Evolutionary conservation across 1,284 basidiomycete species (phyloP).

Genomic region (Austroboletus rostrupii): DNA sequence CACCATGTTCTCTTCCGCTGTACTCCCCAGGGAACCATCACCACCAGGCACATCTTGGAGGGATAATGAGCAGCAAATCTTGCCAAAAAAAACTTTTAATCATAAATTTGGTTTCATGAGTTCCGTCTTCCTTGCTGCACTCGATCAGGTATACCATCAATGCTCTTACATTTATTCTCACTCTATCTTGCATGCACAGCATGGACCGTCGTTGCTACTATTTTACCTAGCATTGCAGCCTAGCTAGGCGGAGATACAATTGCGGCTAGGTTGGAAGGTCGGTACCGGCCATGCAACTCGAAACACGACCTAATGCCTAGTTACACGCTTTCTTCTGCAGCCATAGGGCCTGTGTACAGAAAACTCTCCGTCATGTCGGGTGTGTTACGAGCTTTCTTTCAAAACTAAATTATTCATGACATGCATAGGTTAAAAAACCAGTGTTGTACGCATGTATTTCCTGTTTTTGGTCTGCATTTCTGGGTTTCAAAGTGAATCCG

Average conservation of each 20-base stretch:
- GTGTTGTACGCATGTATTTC: slow-evolving; percentile 25
- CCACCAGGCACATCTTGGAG: slow-evolving; percentile 50
- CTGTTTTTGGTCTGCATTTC: slow-evolving; percentile 37
- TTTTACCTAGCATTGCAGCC: too few species aligned
- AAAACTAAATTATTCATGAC: too few species aligned
- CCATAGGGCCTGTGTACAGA: too few species aligned
- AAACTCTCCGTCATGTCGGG: too few species aligned
- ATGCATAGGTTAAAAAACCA: too few species aligned
- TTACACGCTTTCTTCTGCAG: too few species aligned
- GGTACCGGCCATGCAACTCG: too few species aligned
- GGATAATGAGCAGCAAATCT: slow-evolving; percentile 44
- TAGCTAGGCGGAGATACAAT: too few species aligned
- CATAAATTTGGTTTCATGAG: too few species aligned
- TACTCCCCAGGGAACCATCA: slow-evolving; percentile 12
- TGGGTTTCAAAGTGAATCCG: not conserved
- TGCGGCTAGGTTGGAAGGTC: too few species aligned
- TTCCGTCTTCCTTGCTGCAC: slow-evolving; percentile 52
- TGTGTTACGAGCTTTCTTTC: too few species aligned
- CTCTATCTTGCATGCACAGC: not conserved
- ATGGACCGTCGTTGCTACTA: slow-evolving; percentile 30
- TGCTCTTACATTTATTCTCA: not conserved
- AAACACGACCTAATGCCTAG: too few species aligned
- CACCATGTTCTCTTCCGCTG: not conserved
- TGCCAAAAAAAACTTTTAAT: slow-evolving; percentile 54
- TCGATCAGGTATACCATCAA: slow-evolving; percentile 45